Conservation (phyloP, 306 rosid genomes). For the Ormosia emarginata region DNA sequence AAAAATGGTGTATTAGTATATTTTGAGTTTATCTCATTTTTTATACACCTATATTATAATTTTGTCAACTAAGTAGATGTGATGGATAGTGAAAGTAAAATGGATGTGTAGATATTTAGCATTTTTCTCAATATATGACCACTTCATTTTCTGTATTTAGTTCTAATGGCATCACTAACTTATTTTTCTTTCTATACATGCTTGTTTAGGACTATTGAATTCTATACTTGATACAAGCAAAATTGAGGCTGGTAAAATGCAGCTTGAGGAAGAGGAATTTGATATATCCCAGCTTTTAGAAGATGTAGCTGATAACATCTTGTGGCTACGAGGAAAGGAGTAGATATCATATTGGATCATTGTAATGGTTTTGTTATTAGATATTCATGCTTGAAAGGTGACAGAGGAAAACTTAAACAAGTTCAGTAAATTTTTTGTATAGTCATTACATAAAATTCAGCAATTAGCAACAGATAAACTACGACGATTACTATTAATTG, state of each 20-base stretch:
- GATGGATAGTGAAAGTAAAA: no score
- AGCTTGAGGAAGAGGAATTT: slow-evolving; percentile 67
- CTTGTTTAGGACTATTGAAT: slow-evolving; percentile 51
- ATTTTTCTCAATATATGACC: no score
- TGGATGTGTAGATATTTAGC: no score
- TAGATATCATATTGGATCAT: slow-evolving; percentile 67
- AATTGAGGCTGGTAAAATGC: slow-evolving; percentile 75
- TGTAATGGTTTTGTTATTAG: slow-evolving; percentile 48
- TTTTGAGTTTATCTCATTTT: no score
- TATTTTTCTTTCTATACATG: background rate
- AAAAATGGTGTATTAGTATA: no score
- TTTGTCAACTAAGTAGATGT: no score
- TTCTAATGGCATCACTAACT: background rate
- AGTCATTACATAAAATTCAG: no score
- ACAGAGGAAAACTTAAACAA: slow-evolving; percentile 68
- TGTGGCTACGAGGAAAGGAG: slow-evolving; percentile 52
- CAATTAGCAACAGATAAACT: no score
- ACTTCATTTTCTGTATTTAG: background rate
- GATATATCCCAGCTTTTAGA: slow-evolving; percentile 56
- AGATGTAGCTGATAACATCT: slow-evolving; percentile 60
- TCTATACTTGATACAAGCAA: slow-evolving; percentile 73
- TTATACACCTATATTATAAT: no score
- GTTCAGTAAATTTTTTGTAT: slow-evolving; percentile 60
- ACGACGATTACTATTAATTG: no score
- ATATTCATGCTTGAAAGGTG: slow-evolving; percentile 52